Evolutionary conservation across 345 rosid genomes (phyloP), one percentile per base, ranked within the genome.

Genomic region (Draba incana): DNA sequence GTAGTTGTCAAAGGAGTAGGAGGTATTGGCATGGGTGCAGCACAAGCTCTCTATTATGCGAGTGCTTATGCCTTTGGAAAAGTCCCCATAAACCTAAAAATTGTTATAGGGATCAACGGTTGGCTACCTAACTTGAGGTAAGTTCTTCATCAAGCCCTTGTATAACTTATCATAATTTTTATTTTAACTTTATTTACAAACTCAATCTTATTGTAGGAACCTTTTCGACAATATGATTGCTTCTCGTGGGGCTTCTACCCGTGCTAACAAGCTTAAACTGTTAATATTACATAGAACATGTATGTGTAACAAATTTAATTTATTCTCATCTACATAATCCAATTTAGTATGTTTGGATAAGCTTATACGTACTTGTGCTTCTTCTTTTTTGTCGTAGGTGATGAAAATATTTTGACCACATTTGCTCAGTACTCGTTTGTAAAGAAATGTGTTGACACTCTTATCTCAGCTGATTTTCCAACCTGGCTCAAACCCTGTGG

Each of bases 71-170:
- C 83, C 15, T 57, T 75, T 11, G 82, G 87, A 20, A 75, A 83
- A 87, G 87, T 35, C 69, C 70, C 65, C 30, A 61, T 82, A 74
- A 78, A 78, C 79, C 65, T 86, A 57, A 81, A 66, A 68, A 60
- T 79, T 35, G 56, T 45, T 14, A 6, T 79, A 38, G 77, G 85
- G 55, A 69, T 83, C 50, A 84, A 88, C 59, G 88, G 92, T 48
- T 88, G 97, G 92, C 90, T 90, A 54, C 97, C 97, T 6, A 82
- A 80, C 67, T 80, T 88, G 64, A 86, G 79, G 97, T 90, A 60
- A 15, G 12, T 10, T 57, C 5, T 47, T 46, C 39, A 35, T 8
- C 3, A 31, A 20, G 20, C 1, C 20, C 20, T 20, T 20, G 1
- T 20, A 20, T 20, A 20, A 20, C 20, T 20, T 20, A 20, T 20